Percentiles rank a stretch among this genome's conserved stretches.
Evolutionary conservation across 2,329 filamentous ascomycete genomes (phyloP).

Genomic region (Cladosporium sp.): DNA sequence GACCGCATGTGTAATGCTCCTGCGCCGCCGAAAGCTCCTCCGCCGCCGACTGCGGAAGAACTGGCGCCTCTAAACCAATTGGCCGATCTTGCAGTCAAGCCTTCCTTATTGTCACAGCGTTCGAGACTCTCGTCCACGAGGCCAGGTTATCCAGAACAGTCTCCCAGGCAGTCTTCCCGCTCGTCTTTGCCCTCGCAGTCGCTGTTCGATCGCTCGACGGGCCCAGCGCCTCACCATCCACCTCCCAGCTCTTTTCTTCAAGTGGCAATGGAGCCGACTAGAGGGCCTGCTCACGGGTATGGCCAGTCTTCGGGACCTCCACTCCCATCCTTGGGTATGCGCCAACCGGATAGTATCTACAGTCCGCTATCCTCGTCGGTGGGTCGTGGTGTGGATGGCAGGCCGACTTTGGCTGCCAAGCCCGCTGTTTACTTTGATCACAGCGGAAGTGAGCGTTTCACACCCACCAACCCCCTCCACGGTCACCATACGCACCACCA

Average conservation of each 20-base stretch:
- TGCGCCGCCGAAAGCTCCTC: not conserved
- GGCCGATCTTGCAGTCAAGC: constrained; percentile 7
- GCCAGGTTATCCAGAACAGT: not conserved
- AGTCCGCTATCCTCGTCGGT: too few relatives aligned
- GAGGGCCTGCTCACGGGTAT: not conserved
- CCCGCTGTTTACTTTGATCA: not conserved
- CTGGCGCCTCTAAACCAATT: constrained; percentile 6
- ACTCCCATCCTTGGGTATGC: not conserved
- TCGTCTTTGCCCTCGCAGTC: not conserved
- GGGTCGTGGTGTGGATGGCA: not conserved
- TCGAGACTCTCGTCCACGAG: not conserved
- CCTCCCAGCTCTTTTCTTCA: not conserved
- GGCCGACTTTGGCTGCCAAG: constrained; percentile 1
- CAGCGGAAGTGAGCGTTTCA: not conserved
- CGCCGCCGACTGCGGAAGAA: constrained; percentile 5
- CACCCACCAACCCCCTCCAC: not conserved
- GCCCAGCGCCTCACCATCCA: not conserved
- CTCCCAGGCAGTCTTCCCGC: not conserved
- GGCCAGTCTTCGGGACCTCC: not conserved
- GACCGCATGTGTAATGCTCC: constrained; percentile 17
- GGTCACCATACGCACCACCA: too few relatives aligned
- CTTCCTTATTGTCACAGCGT: constrained; percentile 1
- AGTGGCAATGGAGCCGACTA: constrained; percentile 8
- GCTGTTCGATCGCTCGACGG: constrained; percentile 4
- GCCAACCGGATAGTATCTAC: not conserved